Base-by-base conservation (phyloP, 2,329 filamentous ascomycete genomes). In the Periconia digitata region DNA sequence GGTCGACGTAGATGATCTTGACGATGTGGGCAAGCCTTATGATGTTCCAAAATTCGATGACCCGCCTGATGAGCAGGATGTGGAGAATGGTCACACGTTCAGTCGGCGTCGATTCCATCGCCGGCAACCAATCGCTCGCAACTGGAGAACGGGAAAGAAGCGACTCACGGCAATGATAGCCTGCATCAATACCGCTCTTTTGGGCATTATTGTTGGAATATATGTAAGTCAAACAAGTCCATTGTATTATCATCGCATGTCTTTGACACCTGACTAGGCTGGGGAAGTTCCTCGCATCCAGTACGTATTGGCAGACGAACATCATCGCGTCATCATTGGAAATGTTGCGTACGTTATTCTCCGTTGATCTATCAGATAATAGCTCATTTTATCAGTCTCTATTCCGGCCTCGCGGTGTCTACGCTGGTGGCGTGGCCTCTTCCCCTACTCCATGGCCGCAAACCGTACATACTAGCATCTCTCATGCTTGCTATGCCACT, bases 231-330 rank as follows among this genome's bases (percentile, higher is more conserved):
- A 8, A n/a, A n/a, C n/a, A n/a, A n/a, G n/a, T n/a, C n/a, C 15
- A 43, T 4, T 29, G 21, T 5, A 12, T 3, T 32, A 51, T 18
- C 47, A 10, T 4, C 15, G 8, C 41, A 24, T 20, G 27, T 49
- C 8, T 53, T 46, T 59, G 24, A 63, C 32, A 35, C 3, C 20
- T 10, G 15, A 2, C 21, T n/a, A 59, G 74, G 85, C 86, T 46
- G 89, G 88, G 3, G 80, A 90, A 56, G 87, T 90, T 1, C 87
- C 88, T n/a, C 82, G 84, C 3, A 89, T 92, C 21, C 87, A 91
- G 63, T 90, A 90, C 66, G 85, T 84, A 59, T 82, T 92, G 54
- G 84, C 83, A 20, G 87, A 91, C 58, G 78, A 85, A 51, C 72
- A 82, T 38, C 86, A 90, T 59, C 77, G 82, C 50, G 79, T 84